A percentile compares a stretch with the other conserved stretches of the same genome.
Conservation (phyloP, 805 yeast genomes). For the Suhomyces kilbournensis region DNA sequence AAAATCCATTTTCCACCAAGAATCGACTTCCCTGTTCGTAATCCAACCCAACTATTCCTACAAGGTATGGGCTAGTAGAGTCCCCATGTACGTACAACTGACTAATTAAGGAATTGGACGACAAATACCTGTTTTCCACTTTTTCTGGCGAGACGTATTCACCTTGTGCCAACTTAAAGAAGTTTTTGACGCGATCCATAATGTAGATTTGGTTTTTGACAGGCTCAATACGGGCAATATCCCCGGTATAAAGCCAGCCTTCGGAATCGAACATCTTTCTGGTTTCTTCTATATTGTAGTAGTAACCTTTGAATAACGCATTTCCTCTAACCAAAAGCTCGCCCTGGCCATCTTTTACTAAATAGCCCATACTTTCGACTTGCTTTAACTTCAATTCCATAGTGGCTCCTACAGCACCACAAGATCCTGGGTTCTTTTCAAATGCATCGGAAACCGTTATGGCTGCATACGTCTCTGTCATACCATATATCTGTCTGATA, state of each 20-base stretch:
- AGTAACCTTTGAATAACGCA: conserved; percentile 51
- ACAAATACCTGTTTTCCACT: conserved; percentile 32
- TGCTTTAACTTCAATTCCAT: conserved; percentile 19
- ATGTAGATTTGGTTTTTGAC: conserved; percentile 37
- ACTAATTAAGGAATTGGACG: conserved; percentile 24
- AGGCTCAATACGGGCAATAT: conserved; percentile 31
- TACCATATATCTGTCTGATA: conserved; percentile 58
- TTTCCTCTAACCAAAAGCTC: conserved; percentile 59
- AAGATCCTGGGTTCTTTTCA: conserved; percentile 24
- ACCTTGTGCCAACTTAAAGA: conserved; percentile 44
- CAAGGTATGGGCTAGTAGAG: conserved; percentile 24
- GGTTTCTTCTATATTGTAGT: conserved; percentile 49
- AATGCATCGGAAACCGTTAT: conserved; percentile 14
- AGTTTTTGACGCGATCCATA: conserved; percentile 49
- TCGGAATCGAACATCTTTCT: conserved; percentile 41
- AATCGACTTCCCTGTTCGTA: conserved; percentile 19
- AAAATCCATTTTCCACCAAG: conserved; percentile 15
- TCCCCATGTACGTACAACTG: conserved; percentile 37
- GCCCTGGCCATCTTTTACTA: conserved; percentile 32
- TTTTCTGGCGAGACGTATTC: conserved; percentile 44
- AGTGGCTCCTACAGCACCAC: conserved; percentile 20
- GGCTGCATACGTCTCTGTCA: conserved; percentile 26
- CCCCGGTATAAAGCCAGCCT: conserved; percentile 62
- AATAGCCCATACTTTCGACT: conserved; percentile 18
- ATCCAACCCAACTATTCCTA: conserved; percentile 29